These are phyloP conservation scores for Pestalotiopsis sp. DNA, from an alignment of 2,329 filamentous ascomycete genomes.

Conservation along the genomic window DNA sequence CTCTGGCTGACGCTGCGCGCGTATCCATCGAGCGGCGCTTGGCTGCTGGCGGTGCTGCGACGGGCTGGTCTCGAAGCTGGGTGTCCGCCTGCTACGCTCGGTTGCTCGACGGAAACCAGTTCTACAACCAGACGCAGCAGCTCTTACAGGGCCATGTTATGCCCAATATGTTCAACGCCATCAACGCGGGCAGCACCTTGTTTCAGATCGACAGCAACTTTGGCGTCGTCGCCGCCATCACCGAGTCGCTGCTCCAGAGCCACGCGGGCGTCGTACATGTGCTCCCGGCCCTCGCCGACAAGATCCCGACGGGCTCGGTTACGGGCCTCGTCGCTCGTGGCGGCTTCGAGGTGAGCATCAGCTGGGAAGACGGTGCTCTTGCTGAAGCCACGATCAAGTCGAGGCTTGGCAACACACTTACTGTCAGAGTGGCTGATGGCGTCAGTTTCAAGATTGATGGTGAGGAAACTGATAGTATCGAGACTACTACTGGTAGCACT, in stretches of 20 bases:
- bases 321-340: slow-evolving; percentile 16
- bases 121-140: slow-evolving; percentile 1
- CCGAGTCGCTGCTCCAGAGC: slow-evolving; percentile 46
- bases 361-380: slow-evolving; percentile 13
- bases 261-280: slow-evolving; percentile 17
- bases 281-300: slow-evolving; percentile 17
- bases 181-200: slow-evolving; percentile 39
- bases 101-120: slow-evolving; percentile 11
- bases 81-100: slow-evolving; percentile 38
- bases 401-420: neutral
- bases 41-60: slow-evolving; percentile 43
- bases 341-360: slow-evolving; percentile 16
- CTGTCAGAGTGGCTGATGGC: neutral
- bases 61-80: slow-evolving; percentile 53
- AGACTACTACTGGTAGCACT: slow-evolving; percentile 3
- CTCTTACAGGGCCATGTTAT: slow-evolving; percentile 6
- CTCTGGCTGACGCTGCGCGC: slow-evolving; percentile 10
- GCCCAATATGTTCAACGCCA: slow-evolving; percentile 12
- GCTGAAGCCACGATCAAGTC: neutral
- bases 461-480: slow-evolving; percentile 1
- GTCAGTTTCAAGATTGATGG: slow-evolving; percentile 6
- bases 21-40: slow-evolving; percentile 21
- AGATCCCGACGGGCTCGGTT: slow-evolving; percentile 3
- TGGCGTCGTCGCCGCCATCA: slow-evolving; percentile 46
- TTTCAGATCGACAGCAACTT: slow-evolving; percentile 56